Percentiles rank a stretch among this genome's conserved stretches.
These are phyloP conservation scores for Uncinocarpus reesii DNA, from an alignment of 2,329 filamentous ascomycete genomes.

Conservation along the genomic window DNA sequence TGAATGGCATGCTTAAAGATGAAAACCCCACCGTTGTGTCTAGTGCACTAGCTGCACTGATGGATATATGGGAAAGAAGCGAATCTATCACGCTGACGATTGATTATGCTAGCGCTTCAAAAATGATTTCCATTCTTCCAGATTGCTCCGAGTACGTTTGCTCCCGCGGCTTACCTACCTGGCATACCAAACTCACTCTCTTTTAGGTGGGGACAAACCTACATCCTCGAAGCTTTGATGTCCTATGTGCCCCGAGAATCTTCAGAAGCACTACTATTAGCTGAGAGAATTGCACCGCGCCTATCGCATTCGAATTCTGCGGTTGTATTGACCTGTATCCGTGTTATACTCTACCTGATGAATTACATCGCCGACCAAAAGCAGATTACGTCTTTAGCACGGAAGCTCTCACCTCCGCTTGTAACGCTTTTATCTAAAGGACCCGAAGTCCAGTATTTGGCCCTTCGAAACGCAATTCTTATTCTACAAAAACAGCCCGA, in stretches of 20 bases:
- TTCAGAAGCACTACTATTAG: slow-evolving; percentile 74
- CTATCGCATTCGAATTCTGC: slow-evolving; percentile 95
- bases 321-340: slow-evolving; percentile 89
- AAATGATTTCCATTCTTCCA: slow-evolving; percentile 90
- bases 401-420: slow-evolving; percentile 86
- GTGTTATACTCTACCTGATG: slow-evolving; percentile 94
- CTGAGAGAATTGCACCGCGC: slow-evolving; percentile 88
- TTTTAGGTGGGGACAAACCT: slow-evolving; percentile 89
- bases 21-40: slow-evolving; percentile 97
- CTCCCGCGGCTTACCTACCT: neutral
- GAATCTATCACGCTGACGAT: slow-evolving; percentile 97
- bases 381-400: slow-evolving; percentile 74
- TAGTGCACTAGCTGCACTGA: slow-evolving; percentile 77
- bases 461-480: slow-evolving; percentile 81
- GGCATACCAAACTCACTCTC: neutral
- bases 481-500: slow-evolving; percentile 90
- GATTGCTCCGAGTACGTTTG: slow-evolving; percentile 84
- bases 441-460: slow-evolving; percentile 95
- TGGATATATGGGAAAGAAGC: slow-evolving; percentile 98
- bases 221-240: slow-evolving; percentile 95
- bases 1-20: slow-evolving; percentile 83
- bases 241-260: slow-evolving; percentile 92
- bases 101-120: slow-evolving; percentile 93
- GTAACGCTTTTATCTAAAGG: slow-evolving; percentile 93
- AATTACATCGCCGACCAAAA: slow-evolving; percentile 94